Conservation (phyloP, 1,284 basidiomycete species). For the Puccinia horiana region DNA sequence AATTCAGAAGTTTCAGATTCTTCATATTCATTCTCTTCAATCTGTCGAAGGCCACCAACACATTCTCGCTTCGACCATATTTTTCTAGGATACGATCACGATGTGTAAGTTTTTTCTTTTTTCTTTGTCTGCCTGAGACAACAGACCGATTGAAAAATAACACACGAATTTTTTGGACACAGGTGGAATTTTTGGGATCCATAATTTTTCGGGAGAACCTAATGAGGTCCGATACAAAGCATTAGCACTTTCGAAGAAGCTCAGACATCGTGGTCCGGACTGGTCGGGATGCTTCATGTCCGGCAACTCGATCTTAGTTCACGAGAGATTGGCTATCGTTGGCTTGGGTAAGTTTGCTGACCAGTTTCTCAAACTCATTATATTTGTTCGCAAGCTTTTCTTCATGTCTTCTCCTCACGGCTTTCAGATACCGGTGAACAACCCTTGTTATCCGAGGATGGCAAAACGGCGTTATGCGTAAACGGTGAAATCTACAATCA, state of each 20-base stretch:
- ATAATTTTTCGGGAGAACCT: conserved; percentile 73
- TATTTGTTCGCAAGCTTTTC: too few species aligned
- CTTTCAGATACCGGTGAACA: conserved; percentile 91
- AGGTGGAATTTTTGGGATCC: conserved; percentile 55
- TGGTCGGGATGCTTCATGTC: conserved; percentile 92
- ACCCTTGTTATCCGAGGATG: conserved; percentile 84
- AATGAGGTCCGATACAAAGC: conserved; percentile 69
- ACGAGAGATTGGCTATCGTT: conserved; percentile 82
- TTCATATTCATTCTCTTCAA: too few species aligned
- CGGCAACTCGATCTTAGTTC: conserved; percentile 75
- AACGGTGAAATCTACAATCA: conserved; percentile 99
- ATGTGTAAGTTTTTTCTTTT: too few species aligned
- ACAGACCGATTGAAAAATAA: too few species aligned
- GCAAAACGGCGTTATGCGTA: conserved; percentile 82
- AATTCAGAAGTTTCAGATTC: too few species aligned
- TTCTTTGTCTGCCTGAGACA: too few species aligned
- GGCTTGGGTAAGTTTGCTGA: conserved; percentile 73
- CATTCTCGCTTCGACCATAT: too few species aligned
- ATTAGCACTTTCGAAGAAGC: conserved; percentile 77
- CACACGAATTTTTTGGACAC: neutral
- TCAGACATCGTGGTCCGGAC: conserved; percentile 90
- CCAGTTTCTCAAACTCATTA: too few species aligned
- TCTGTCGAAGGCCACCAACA: too few species aligned
- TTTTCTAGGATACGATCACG: too few species aligned
- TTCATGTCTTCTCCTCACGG: neutral